These are phyloP conservation scores for Diaporthe sp. DNA, from an alignment of 2,329 filamentous ascomycete species.

Conservation along the genomic window DNA sequence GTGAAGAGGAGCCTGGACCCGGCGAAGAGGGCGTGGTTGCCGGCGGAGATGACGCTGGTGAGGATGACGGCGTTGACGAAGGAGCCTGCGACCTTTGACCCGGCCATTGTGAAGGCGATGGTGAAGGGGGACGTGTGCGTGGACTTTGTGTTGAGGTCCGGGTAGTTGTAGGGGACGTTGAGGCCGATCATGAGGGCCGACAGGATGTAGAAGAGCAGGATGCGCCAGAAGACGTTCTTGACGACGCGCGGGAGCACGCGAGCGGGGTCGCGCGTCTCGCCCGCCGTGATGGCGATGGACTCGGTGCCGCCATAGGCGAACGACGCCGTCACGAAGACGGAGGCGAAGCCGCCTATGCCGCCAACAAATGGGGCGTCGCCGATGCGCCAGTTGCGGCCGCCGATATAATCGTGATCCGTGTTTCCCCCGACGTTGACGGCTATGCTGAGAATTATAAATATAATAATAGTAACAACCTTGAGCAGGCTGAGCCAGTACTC, in stretches of 20 bases:
- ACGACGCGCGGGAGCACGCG: slow-evolving; percentile 71
- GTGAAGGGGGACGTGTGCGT: slow-evolving; percentile 69
- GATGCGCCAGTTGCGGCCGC: slow-evolving; percentile 66
- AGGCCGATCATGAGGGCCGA: slow-evolving; percentile 66
- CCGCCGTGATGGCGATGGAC: slow-evolving; percentile 73
- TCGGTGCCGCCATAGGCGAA: slow-evolving; percentile 74
- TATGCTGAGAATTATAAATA: slow-evolving; percentile 73
- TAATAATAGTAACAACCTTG: slow-evolving; percentile 63
- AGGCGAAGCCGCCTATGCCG: slow-evolving; percentile 73
- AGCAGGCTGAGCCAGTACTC: slow-evolving; percentile 68
- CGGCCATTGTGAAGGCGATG: slow-evolving; percentile 69
- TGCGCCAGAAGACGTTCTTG: slow-evolving; percentile 74
- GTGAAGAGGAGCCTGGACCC: slow-evolving; percentile 68
- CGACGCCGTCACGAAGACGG: slow-evolving; percentile 70
- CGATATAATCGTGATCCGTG: slow-evolving; percentile 63
- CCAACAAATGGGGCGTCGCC: slow-evolving; percentile 72
- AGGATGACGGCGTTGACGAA: slow-evolving; percentile 72
- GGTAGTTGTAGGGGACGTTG: slow-evolving; percentile 67
- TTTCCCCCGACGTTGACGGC: slow-evolving; percentile 71
- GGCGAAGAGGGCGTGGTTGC: slow-evolving; percentile 68
- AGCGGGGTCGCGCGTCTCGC: slow-evolving; percentile 72
- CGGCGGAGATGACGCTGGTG: slow-evolving; percentile 67
- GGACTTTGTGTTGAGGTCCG: slow-evolving; percentile 52
- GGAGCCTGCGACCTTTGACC: slow-evolving; percentile 63
- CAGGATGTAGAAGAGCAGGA: slow-evolving; percentile 64